Evolutionary conservation across 2,329 filamentous ascomycete species (phyloP).

Genomic region (Nigrospora oryzae): DNA sequence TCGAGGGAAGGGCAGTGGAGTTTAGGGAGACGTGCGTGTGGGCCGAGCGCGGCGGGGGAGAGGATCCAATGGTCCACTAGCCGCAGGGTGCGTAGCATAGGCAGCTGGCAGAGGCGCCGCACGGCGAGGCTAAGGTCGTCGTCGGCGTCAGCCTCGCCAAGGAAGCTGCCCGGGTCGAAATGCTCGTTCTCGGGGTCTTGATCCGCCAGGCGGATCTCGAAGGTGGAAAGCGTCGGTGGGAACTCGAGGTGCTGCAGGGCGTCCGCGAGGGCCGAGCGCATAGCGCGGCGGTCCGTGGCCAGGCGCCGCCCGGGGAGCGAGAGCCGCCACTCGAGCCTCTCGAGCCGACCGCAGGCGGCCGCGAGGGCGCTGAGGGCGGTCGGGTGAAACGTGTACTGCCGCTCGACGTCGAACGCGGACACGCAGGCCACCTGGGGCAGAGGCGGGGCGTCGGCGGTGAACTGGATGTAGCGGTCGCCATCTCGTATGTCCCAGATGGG

Average conservation of each 20-base stretch:
- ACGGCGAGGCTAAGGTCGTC: not conserved
- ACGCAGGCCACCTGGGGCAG: not conserved
- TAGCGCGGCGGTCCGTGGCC: not conserved
- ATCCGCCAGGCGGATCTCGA: not conserved
- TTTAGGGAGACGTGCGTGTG: not conserved
- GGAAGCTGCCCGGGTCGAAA: not conserved
- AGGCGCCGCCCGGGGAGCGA: not conserved
- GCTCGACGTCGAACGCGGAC: not conserved
- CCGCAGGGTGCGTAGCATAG: not conserved
- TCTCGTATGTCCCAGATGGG: slow-evolving; percentile 1
- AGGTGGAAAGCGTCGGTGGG: not conserved
- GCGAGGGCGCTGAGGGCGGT: not conserved
- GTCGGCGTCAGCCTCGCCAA: not conserved
- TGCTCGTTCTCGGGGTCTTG: not conserved
- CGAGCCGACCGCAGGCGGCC: not conserved
- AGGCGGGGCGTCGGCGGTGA: not conserved
- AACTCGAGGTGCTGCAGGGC: not conserved
- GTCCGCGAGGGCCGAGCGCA: not conserved
- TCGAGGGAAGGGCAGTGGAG: not conserved
- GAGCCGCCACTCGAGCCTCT: not conserved
- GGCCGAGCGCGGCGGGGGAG: not conserved
- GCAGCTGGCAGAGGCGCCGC: not conserved
- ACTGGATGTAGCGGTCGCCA: not conserved
- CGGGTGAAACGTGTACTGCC: not conserved
- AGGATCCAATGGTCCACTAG: not conserved